Evolutionary conservation across 495 filamentous ascomycete genomes (phyloP), one percentile per base, ranked within the genome.

Genomic region (Penicillium malachiteum): DNA sequence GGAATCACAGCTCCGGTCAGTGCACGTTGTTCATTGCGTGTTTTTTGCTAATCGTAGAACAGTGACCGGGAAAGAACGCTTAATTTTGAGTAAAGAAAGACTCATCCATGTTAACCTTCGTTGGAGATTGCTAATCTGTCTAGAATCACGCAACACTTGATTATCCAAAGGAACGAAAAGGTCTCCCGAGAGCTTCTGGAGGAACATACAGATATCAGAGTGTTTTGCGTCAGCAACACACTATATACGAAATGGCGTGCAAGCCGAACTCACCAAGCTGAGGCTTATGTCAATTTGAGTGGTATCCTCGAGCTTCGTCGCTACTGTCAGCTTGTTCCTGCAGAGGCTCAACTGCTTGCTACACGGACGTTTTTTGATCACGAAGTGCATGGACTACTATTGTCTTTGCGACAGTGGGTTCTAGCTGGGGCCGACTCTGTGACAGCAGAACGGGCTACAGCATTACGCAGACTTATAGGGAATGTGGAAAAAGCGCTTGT

Each of bases 201-300:
- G 38, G 47, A 26, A 11, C 26, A 55, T 37, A 45, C 47, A 9
- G 53, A 39, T 8, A 11, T 34, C 12, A 16, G 21, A 11, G 26
- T 71, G 3, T 75, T 75, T 21, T 75, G 70, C 44, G 64, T 75
- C 14, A 68, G 71, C 57, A 75, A 73, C 38, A 52, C n/a, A 8
- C 55, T 70, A 1, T 72, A 71, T 32, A 30, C 55, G 0, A 41
- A 64, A 2, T 40, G 67, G 45, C 60, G 65, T 3, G 32, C 50
- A 3, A 26, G 21, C 21, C 35, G 49, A 5, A 5, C 21, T 0
- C 21, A 26, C 21, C 21, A 26, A 26, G 52, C 54, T 16, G 48
- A 59, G 31, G 57, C 43, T 3, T 74, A 69, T 44, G 13, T 67
- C 11, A 31, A 52, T 7, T 65, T 74, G 9, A 67, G 60, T 40